Conservation (phyloP, 345 rosid genomes). For the Geranium brycei region DNA sequence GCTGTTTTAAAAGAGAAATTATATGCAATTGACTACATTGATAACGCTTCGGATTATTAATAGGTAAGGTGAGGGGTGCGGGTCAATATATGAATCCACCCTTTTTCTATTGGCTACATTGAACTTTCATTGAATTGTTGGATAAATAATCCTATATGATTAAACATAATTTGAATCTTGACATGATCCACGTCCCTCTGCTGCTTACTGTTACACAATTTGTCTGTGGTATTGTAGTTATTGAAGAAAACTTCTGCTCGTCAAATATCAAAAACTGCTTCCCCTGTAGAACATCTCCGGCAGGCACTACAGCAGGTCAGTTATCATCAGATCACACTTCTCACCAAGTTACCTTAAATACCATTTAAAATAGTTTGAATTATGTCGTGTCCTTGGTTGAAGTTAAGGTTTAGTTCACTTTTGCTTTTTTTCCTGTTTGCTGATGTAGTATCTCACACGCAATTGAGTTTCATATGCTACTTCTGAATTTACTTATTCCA, state of each 20-base stretch:
- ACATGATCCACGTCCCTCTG: slow-evolving; percentile 13
- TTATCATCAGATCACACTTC: slow-evolving; percentile 9
- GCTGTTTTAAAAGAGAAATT: too few species aligned
- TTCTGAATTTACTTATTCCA: not conserved
- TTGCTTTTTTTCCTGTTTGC: not conserved
- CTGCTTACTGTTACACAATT: slow-evolving; percentile 18
- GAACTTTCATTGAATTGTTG: not conserved
- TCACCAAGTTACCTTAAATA: slow-evolving; percentile 1
- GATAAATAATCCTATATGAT: not conserved
- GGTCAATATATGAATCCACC: not conserved
- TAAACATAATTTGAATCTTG: slow-evolving; percentile 11
- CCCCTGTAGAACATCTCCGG: slow-evolving; percentile 55
- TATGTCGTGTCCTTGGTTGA: not conserved
- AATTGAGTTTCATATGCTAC: not conserved
- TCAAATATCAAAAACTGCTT: slow-evolving; percentile 55
- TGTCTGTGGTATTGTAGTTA: slow-evolving; percentile 45
- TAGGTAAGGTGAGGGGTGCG: not conserved
- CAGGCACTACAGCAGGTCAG: slow-evolving; percentile 60
- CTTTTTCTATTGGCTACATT: not conserved
- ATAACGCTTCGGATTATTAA: not conserved
- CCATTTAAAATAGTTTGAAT: slow-evolving; percentile 11
- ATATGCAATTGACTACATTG: not conserved
- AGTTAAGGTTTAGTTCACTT: not conserved
- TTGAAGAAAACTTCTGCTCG: slow-evolving; percentile 63
- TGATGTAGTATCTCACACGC: not conserved